These are phyloP conservation scores for Cystobasidium onofrii DNA, from an alignment of 768 basidiomycete species.

Conservation along the genomic window DNA sequence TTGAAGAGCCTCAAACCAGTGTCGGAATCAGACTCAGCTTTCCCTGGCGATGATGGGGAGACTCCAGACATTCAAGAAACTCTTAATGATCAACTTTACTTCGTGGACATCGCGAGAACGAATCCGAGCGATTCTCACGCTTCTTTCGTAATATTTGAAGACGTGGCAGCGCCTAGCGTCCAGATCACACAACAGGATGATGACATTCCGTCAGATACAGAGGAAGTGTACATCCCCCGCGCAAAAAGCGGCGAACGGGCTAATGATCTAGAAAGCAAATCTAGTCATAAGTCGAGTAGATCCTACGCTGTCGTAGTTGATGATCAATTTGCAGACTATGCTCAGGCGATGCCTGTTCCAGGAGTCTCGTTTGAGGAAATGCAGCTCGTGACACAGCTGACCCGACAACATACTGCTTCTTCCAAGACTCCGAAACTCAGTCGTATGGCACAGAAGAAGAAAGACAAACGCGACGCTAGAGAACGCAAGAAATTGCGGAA, in stretches of 20 bases:
- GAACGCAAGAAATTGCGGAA: conserved; percentile 12
- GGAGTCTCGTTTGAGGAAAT: too few species aligned
- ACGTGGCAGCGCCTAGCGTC: too few species aligned
- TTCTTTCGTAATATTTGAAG: too few species aligned
- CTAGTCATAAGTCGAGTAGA: background rate
- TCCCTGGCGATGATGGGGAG: too few species aligned
- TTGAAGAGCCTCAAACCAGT: too few species aligned
- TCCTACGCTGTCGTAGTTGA: background rate
- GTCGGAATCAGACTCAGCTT: too few species aligned
- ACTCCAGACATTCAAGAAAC: background rate
- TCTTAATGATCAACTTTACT: background rate
- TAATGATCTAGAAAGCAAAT: too few species aligned
- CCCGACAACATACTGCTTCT: background rate
- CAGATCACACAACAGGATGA: too few species aligned
- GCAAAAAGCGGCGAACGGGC: background rate
- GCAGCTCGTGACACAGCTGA: background rate
- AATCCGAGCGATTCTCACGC: too few species aligned
- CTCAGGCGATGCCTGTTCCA: too few species aligned
- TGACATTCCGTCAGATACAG: background rate
- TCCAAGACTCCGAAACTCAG: background rate
- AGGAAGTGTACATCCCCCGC: background rate
- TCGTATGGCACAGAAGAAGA: background rate
- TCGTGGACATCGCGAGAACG: background rate
- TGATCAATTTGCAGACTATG: background rate
- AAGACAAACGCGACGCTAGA: background rate